Percentiles rank a stretch among this genome's conserved stretches.
phyloP scores from a whole-genome alignment of 306 rosid species.

The Quercus bicolor region DNA sequence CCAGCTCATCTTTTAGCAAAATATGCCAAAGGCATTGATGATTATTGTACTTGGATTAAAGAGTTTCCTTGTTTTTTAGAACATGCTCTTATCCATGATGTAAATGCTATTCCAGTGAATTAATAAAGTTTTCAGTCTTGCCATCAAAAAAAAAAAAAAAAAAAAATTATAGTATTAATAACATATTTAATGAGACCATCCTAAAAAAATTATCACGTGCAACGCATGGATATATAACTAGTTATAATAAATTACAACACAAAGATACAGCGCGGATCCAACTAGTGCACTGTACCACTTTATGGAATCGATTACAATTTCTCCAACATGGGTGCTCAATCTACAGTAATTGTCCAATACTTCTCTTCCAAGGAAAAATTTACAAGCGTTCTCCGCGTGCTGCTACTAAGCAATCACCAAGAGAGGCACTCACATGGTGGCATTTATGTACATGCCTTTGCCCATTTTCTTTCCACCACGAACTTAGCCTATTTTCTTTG shows the following conservation, averaged over 20 bases:
- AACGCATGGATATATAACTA: no score
- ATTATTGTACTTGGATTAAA: no score
- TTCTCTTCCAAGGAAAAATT: constrained; percentile 45
- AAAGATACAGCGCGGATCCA: constrained; percentile 13
- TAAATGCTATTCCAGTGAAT: no score
- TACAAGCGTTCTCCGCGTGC: constrained; percentile 36
- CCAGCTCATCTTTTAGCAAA: no score
- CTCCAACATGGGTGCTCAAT: constrained; percentile 34
- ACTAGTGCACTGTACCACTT: constrained; percentile 27
- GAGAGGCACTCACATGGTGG: constrained; percentile 8
- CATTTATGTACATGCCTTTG: neutral
- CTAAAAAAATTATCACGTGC: no score
- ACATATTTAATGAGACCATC: no score
- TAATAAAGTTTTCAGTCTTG: no score
- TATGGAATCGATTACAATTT: constrained; percentile 41
- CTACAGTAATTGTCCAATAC: constrained; percentile 30
- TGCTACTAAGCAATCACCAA: constrained; percentile 29
- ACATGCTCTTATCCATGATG: no score
- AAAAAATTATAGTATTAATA: no score
- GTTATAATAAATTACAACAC: constrained; percentile 7
- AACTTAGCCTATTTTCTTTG: constrained; percentile 16
- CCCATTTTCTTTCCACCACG: constrained; percentile 12
- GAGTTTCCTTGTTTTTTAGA: no score
- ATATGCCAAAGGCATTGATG: no score
- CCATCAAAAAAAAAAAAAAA: no score